Evolutionary conservation across 176 grass and related monocot species (phyloP), one percentile per base, ranked within the genome.

Genomic region (Carex littledalei): DNA sequence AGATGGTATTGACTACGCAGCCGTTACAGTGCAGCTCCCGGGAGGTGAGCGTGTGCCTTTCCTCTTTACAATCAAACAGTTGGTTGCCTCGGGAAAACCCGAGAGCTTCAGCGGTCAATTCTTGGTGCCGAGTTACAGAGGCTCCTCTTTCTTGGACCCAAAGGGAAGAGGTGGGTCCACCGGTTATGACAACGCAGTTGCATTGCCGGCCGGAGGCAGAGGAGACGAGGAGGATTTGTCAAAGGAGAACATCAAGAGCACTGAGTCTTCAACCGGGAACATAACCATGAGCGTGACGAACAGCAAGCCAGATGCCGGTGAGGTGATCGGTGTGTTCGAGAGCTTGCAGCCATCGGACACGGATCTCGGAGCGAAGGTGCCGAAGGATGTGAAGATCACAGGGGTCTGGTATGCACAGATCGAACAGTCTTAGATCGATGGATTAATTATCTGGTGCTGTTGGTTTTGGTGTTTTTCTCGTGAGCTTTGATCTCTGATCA

Each of bases 301-400:
- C 82, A 97, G 94, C 88, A 92, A 87, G 12, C 84, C 86, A 2
- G 89, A 90, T 8, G 88, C 89, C n/a, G 86, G 94, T 8, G 91
- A 97, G 88, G 86, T 92, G 21, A 97, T 97, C 61, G 88, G 89
- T 8, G 89, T 91, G 81, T 97, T 97, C 29, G 91, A 97, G 94
- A 97, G 94, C 79, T 22, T 97, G 63, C 94, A 97, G 89, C 91
- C 94, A 21, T 97, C 89, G 0, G 94, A 97, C 86, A 97, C 89
- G 1, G 94, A 97, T 87, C 86, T 97, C 1, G 94, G 94, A 2
- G 94, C 94, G 1, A 97, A 97, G 88, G 78, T 32, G 58, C 94
- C 94, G 15, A 97, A 97, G 91, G 91, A 97, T 24, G 94, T 97
- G 0, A 97, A 97, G 89, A 97, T 97, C 91, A 91, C 89, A 86